Percentiles rank a stretch among this genome's conserved stretches.
Conservation (phyloP, 2,329 filamentous ascomycete genomes). For the Nigrograna mackinnonii region DNA sequence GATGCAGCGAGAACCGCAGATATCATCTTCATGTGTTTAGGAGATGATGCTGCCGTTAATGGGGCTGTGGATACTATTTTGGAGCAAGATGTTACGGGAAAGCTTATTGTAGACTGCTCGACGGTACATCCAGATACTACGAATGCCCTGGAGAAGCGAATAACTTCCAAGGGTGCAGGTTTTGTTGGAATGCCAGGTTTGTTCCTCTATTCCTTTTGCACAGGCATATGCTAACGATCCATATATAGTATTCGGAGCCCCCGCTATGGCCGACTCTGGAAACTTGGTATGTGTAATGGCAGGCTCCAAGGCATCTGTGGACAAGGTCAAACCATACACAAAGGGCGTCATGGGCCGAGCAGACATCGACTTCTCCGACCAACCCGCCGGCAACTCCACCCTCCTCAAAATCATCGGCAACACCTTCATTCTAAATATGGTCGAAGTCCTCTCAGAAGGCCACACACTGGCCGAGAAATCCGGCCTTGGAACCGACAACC, state of each 20-base stretch:
- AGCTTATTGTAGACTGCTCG: conserved; percentile 85
- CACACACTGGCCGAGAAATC: conserved; percentile 79
- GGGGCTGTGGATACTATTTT: conserved; percentile 63
- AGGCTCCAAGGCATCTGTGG: conserved; percentile 63
- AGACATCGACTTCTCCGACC: conserved; percentile 71
- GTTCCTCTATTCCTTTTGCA: conserved; percentile 2
- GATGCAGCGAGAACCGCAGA: conserved; percentile 70
- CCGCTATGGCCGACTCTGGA: conserved; percentile 71
- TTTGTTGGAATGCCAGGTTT: conserved; percentile 72
- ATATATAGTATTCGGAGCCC: conserved; percentile 67
- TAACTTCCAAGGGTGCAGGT: conserved; percentile 64
- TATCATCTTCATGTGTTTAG: conserved; percentile 81
- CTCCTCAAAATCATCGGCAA: conserved; percentile 85
- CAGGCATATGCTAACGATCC: conserved; percentile 31
- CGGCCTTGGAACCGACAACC: conserved; percentile 70
- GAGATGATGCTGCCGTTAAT: conserved; percentile 75
- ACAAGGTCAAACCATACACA: conserved; percentile 70
- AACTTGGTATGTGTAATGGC: conserved; percentile 75
- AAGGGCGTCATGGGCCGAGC: conserved; percentile 71
- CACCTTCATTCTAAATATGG: conserved; percentile 82
- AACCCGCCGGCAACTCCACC: conserved; percentile 70
- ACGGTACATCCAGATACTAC: conserved; percentile 86
- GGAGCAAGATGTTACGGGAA: conserved; percentile 62
- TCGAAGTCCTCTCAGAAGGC: conserved; percentile 77
- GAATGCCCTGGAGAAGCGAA: conserved; percentile 62